Base-by-base conservation (phyloP, 352 stramenopile species). In the Globisporangium parvum region DNA sequence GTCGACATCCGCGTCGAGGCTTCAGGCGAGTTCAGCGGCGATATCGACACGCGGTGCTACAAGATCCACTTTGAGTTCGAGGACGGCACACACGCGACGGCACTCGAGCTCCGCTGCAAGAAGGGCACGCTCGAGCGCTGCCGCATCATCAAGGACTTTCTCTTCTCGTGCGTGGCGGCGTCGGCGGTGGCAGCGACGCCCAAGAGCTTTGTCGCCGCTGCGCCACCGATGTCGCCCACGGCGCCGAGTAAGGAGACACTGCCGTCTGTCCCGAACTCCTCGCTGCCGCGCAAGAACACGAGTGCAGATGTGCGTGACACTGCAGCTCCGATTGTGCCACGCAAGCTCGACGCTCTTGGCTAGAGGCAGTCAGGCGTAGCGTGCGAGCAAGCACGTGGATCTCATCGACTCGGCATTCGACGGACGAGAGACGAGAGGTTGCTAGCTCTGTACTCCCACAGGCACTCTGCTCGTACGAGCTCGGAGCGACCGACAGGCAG, bases 61-160 rank as follows among this genome's bases (percentile, higher is more conserved):
- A 84, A 87, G 52, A 67, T 89, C 18, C 70, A 86, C 54, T 87
- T 89, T 54, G 78, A 89, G 44, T 89, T 89, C 57, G 65, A 82
- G 52, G 75, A 89, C 47, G 76, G 73, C 18, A 63, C 62, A 5
- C 69, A 86, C 51, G 66, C 76, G 3, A 71, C 70, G 42, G 73
- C 69, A 11, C 65, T 89, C 31, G 78, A 89, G 46, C 66, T 63
- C 17, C 74, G 78, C 18, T 86, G 65, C 65, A 87, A 86, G 72
- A 66, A 70, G 44, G 79, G 81, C 59, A 76, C 74, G 1, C 57
- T 83, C 39, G 57, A 69, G 47, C 70, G 76, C 18, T 89, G 76
- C 60, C 66, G 66, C 2, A 58, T 70, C 6, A 85, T 89, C 53
- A 84, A 86, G 55, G 66, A 75, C 17, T 88, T 87, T 37, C 49